Percentiles rank a stretch among this genome's conserved stretches.
Conservation (phyloP, 2,329 filamentous ascomycete species). For the Beauveria pseudobassiana region DNA sequence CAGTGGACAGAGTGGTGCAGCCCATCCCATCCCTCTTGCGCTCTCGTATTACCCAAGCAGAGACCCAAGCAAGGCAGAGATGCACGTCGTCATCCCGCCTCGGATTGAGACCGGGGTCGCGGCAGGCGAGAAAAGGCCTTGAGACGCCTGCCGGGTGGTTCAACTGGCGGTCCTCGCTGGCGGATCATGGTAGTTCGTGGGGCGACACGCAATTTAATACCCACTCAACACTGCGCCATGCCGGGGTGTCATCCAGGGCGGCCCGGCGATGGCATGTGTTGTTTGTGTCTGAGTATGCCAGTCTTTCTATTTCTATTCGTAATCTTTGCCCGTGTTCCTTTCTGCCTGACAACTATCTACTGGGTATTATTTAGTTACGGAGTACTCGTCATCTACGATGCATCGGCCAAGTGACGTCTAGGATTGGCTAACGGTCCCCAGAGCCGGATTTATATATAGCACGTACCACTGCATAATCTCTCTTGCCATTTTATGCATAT, state of each 20-base stretch:
- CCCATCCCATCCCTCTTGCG: neutral
- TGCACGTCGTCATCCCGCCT: slow-evolving; percentile 2
- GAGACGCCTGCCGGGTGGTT: neutral
- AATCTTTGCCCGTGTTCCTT: neutral
- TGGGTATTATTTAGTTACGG: no score
- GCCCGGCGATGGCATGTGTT: neutral
- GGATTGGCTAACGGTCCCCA: neutral
- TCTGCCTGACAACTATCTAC: neutral
- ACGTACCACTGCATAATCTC: neutral
- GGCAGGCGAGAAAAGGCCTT: neutral
- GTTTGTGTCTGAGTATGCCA: neutral
- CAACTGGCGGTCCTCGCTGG: neutral
- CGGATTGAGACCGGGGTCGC: neutral
- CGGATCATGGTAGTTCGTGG: neutral
- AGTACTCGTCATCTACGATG: neutral
- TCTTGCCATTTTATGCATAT: no score
- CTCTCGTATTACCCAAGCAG: neutral
- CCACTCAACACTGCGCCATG: neutral
- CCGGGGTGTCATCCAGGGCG: neutral
- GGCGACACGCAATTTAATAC: neutral
- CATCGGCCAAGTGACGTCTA: neutral
- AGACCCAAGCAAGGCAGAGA: neutral
- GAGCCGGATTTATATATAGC: neutral
- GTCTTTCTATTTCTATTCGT: neutral
- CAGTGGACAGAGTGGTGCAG: neutral